Evolutionary conservation across 805 yeast genomes (phyloP), one percentile per base, ranked within the genome.

Genomic region (Candida saitoana): DNA sequence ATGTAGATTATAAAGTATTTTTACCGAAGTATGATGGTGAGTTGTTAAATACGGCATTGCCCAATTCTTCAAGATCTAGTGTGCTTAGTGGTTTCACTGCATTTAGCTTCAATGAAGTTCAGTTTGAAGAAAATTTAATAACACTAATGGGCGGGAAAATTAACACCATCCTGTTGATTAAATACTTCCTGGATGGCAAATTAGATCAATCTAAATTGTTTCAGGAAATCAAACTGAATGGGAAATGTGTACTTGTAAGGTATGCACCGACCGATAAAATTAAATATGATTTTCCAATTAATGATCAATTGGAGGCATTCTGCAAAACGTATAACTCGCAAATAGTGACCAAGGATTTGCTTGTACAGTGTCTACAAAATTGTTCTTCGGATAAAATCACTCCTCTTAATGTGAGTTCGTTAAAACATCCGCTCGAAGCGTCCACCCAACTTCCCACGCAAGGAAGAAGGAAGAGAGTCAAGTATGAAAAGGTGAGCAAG

Each of bases 401-500:
- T 18, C n/a, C 14, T 15, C 20, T 34, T 14, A 11, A 33, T 34
- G 3, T 5, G 3, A 22, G 15, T 24, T 5, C 18, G 12, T 25
- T 22, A 3, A 36, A 24, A 17, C 31, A 22, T 36, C 39, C 39
- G 16, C 33, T 18, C 7, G 34, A 37, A 14, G 38, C 12, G 27
- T 4, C 37, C 17, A 14, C 38, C 17, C 17, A 31, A 27, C n/a
- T n/a, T n/a, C 29, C 35, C 46, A 38, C 36, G 27, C 41, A 16
- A 14, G 18, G 38, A 32, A 48, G 54, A 22, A 47, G 66, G 22
- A 64, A 63, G 40, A 50, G 71, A 46, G 50, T 64, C 30, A 63
- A 56, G 38, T 54, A 61, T 29, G 63, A 64, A 41, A 55, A 57
- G 32, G 66, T 62, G 2, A 58, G 54, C 38, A 62, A 57, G 14